Conservation (phyloP, 345 rosid genomes). For the Punica granatum region DNA sequence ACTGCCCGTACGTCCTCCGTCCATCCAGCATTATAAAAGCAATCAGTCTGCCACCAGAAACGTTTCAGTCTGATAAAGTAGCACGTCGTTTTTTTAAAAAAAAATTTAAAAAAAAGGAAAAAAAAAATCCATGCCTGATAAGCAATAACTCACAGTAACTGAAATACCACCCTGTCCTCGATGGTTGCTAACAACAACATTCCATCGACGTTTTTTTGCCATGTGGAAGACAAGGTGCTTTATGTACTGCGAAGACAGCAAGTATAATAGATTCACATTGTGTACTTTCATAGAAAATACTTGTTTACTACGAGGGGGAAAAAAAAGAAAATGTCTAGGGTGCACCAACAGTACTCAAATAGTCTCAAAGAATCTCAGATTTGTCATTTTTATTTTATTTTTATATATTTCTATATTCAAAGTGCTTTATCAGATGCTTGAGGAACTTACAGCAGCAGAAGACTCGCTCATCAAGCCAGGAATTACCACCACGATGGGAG, state of each 20-base stretch:
- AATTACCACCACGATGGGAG: slow-evolving; percentile 28
- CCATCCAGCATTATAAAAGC: slow-evolving; percentile 93
- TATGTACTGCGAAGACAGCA: slow-evolving; percentile 38
- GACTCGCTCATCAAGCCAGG: slow-evolving; percentile 80
- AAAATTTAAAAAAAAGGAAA: neutral
- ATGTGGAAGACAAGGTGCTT: slow-evolving; percentile 58
- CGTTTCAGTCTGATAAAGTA: too few relatives aligned
- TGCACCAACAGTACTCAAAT: too few relatives aligned
- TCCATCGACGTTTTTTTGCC: slow-evolving; percentile 57
- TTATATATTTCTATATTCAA: too few relatives aligned
- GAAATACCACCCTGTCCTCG: slow-evolving; percentile 85
- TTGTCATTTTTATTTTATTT: neutral
- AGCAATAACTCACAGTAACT: slow-evolving; percentile 54
- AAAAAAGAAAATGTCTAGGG: neutral
- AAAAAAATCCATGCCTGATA: neutral
- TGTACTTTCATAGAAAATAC: too few relatives aligned
- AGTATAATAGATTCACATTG: neutral
- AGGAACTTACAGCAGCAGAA: slow-evolving; percentile 45
- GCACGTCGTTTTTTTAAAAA: too few relatives aligned
- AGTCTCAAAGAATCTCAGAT: too few relatives aligned
- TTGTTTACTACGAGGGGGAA: too few relatives aligned
- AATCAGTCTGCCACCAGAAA: slow-evolving; percentile 57
- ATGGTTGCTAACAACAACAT: slow-evolving; percentile 86
- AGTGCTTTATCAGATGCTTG: neutral
- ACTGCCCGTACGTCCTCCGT: slow-evolving; percentile 65